Evolutionary conservation across 164 flowering plant genomes (phyloP).

Genomic region (Warburgia ugandensis): DNA sequence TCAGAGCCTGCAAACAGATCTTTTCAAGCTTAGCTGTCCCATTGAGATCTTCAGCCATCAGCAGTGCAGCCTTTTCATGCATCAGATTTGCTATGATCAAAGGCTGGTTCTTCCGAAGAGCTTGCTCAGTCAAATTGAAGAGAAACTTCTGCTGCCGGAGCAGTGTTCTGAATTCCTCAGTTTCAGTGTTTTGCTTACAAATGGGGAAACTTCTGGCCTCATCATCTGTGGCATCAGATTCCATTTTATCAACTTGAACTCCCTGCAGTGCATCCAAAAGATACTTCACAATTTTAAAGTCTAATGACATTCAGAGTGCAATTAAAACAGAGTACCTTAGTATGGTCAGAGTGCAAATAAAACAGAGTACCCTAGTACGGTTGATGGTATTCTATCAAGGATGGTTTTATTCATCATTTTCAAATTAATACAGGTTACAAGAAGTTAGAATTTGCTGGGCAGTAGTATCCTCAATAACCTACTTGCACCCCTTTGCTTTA

Average conservation of each 20-base stretch:
- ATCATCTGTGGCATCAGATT: slow-evolving; percentile 25
- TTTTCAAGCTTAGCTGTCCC: slow-evolving; percentile 55
- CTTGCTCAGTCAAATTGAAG: slow-evolving; percentile 59
- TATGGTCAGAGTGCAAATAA: no score
- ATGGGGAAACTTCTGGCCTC: slow-evolving; percentile 30
- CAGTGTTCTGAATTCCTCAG: slow-evolving; percentile 41
- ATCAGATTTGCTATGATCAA: slow-evolving; percentile 59
- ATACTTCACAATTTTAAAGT: not conserved
- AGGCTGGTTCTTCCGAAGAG: slow-evolving; percentile 80
- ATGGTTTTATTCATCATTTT: no score
- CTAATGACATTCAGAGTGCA: not conserved
- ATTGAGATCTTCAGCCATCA: slow-evolving; percentile 39
- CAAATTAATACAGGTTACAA: no score
- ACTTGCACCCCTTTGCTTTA: no score
- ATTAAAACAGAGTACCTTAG: not conserved
- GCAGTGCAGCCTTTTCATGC: slow-evolving; percentile 54
- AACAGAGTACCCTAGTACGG: no score
- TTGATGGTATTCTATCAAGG: no score
- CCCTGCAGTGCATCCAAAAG: slow-evolving; percentile 44
- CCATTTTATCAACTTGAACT: slow-evolving; percentile 58
- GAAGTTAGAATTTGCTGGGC: no score
- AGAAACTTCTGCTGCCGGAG: slow-evolving; percentile 60
- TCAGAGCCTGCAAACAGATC: slow-evolving; percentile 64
- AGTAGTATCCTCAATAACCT: no score
- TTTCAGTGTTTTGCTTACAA: slow-evolving; percentile 30